Evolutionary conservation across 2,329 filamentous ascomycete species (phyloP), one percentile per base, ranked within the genome.

Genomic region (Aspergillus clavatus): DNA sequence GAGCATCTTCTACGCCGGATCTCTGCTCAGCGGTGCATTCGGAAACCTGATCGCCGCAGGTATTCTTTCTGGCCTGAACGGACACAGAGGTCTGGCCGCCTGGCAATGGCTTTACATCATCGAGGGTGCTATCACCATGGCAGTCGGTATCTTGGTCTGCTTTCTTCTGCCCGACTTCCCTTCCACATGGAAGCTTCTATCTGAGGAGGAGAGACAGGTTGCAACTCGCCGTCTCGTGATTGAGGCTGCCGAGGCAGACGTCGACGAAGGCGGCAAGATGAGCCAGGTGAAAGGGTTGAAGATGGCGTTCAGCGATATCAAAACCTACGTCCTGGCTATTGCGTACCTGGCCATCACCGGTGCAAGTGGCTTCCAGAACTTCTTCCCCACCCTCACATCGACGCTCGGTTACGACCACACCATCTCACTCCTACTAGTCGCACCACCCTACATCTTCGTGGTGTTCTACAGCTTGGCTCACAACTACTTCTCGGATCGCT

Each of bases 31-130:
- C 41, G 72, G 63, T 37, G 75, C 76, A 2, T 79, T 79, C 52
- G 74, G 74, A n/a, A 75, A 72, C 16, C 65, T 79, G 21, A 76
- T 80, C 40, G 76, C 73, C 6, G 76, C 76, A 3, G 75, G 73
- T 3, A 76, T 78, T 23, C 62, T 74, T 5, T 54, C 62, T 18
- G 71, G 71, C 4, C 59, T 72, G 23, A 57, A 55, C 2, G 63
- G 65, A 3, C 47, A 53, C 7, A 58, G 56, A 3, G 68, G 68
- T 12, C 49, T 70, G 12, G 54, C 61, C 5, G 59, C 68, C 12
- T 71, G 69, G 69, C 58, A 67, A 45, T 69, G 66, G 65, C 52
- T 70, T 21, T 69, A 67, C 45, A 67, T 68, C 46, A 69, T 70
- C 19, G 67, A 71, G 44, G 68, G 67, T 2, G 26, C 52, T 26